These are phyloP conservation scores for Cladophialophora immunda DNA, from an alignment of 2,329 filamentous ascomycete species.

Conservation along the genomic window DNA sequence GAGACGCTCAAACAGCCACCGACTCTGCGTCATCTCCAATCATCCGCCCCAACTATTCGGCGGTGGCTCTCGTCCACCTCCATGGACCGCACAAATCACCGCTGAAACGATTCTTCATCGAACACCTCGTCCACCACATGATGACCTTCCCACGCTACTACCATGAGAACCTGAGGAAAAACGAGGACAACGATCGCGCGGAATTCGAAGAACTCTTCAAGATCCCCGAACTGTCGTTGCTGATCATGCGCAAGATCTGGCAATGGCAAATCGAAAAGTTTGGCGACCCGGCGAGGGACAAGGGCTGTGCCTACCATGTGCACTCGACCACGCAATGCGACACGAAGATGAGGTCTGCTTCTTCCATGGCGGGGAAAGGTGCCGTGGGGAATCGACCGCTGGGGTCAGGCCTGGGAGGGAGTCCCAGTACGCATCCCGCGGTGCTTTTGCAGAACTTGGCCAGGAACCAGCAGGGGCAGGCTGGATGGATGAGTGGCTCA, in stretches of 20 bases:
- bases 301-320: slow-evolving; percentile 35
- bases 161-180: slow-evolving; percentile 25
- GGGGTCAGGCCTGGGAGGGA: neutral
- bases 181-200: slow-evolving; percentile 14
- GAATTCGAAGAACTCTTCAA: slow-evolving; percentile 35
- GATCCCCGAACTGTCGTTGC: slow-evolving; percentile 32
- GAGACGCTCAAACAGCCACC: neutral
- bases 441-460: slow-evolving; percentile 6
- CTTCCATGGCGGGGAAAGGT: slow-evolving; percentile 4
- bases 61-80: slow-evolving; percentile 32
- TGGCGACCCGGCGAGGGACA: slow-evolving; percentile 31
- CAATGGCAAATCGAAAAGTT: slow-evolving; percentile 33
- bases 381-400: neutral
- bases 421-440: slow-evolving; percentile 4
- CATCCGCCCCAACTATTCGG: slow-evolving; percentile 28
- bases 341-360: slow-evolving; percentile 9
- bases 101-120: slow-evolving; percentile 36
- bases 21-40: neutral
- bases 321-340: slow-evolving; percentile 32
- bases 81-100: slow-evolving; percentile 33
- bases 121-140: slow-evolving; percentile 37
- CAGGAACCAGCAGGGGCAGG: neutral
- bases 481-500: slow-evolving; percentile 22
- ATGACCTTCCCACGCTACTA: slow-evolving; percentile 35
- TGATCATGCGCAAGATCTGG: slow-evolving; percentile 37